These are phyloP conservation scores for Stephania cephalantha DNA, from an alignment of 164 flowering plant species.

Conservation along the genomic window DNA sequence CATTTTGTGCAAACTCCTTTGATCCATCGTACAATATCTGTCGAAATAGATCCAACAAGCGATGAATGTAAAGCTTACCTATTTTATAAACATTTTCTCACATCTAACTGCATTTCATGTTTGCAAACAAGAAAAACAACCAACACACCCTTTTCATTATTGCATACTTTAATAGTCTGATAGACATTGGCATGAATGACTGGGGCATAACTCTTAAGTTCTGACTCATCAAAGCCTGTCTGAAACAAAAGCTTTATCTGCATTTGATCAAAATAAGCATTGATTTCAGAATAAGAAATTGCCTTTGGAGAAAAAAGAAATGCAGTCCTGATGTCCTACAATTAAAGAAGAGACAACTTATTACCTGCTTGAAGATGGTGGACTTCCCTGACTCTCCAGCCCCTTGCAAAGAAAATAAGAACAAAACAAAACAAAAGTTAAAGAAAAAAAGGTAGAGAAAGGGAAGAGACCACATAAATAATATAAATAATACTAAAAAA, in stretches of 20 bases:
- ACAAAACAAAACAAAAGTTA: neutral
- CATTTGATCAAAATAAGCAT: conserved; percentile 9
- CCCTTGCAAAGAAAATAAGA: conserved; percentile 38
- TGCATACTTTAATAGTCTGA: conserved; percentile 99
- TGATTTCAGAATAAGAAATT: conserved; percentile 2
- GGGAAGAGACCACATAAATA: neutral
- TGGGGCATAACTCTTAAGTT: conserved; percentile 74
- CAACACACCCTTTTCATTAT: conserved; percentile 80
- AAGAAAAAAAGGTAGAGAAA: neutral
- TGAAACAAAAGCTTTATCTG: conserved; percentile 97
- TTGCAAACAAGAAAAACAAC: conserved; percentile 55
- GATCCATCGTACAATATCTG: conserved; percentile 89
- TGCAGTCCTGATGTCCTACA: neutral
- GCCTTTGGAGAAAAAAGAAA: neutral
- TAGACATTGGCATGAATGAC: conserved; percentile 96
- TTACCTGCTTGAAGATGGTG: conserved; percentile 96
- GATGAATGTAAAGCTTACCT: neutral
- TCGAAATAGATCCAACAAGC: conserved; percentile 10
- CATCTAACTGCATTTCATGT: conserved; percentile 12
- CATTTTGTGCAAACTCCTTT: conserved; percentile 80
- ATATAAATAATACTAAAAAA: neutral
- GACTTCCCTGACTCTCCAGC: conserved; percentile 99
- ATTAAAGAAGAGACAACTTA: conserved; percentile 8
- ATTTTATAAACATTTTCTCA: neutral
- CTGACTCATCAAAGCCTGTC: conserved; percentile 90